These are phyloP conservation scores for Spinacia oleracea DNA, from an alignment of 179 eudicot species.

Conservation along the genomic window DNA sequence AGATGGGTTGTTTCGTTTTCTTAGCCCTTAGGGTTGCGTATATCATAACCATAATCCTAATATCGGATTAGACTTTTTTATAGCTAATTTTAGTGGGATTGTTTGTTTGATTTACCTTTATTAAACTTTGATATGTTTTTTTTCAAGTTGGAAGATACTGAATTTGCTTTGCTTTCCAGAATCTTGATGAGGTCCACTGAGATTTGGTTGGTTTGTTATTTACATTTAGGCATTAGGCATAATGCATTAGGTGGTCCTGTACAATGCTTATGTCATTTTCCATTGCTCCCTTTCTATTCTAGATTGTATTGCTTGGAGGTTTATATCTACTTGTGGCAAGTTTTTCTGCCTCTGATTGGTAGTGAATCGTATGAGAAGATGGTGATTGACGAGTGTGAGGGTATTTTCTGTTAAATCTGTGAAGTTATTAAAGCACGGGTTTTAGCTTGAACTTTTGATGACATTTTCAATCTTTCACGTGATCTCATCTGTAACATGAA, in stretches of 20 bases:
- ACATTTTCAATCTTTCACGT: conserved; percentile 63
- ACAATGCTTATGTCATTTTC: conserved; percentile 29
- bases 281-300: conserved; percentile 5
- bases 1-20: background rate
- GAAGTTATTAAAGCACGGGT: conserved; percentile 60
- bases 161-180: conserved; percentile 21
- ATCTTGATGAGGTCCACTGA: conserved; percentile 34
- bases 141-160: conserved; percentile 16
- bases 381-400: conserved; percentile 29
- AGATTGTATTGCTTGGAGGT: conserved; percentile 9
- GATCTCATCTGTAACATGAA: conserved; percentile 41
- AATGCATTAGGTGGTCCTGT: conserved; percentile 41
- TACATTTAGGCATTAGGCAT: conserved; percentile 25
- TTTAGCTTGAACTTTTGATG: conserved; percentile 45
- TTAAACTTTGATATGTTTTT: conserved; percentile 1
- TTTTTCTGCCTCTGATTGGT: conserved; percentile 25
- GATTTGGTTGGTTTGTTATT: conserved; percentile 38
- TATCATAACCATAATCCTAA: background rate
- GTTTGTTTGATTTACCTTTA: conserved; percentile 15
- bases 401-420: conserved; percentile 58
- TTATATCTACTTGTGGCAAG: conserved; percentile 14
- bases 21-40: background rate
- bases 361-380: conserved; percentile 19
- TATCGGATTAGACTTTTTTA: background rate
- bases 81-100: conserved; percentile 17